phyloP scores from a whole-genome alignment of 2,329 filamentous ascomycete species.

The Lecanicillium sp. region DNA sequence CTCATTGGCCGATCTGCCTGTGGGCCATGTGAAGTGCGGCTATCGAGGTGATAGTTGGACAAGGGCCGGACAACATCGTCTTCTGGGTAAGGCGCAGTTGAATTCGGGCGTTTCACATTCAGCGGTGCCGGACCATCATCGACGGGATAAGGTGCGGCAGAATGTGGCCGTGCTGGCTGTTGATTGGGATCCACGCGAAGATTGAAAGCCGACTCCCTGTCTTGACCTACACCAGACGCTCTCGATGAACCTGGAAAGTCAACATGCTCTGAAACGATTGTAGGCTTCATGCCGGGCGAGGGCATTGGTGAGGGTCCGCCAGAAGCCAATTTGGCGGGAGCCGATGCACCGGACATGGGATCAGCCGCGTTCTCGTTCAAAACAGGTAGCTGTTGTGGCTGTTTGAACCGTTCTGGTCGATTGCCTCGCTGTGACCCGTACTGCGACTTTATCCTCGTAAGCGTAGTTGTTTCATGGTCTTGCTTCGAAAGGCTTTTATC shows the following conservation, averaged over 20 bases:
- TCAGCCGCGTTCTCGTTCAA: slow-evolving; percentile 32
- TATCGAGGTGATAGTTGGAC: slow-evolving; percentile 29
- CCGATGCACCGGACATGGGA: slow-evolving; percentile 14
- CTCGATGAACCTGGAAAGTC: slow-evolving; percentile 40
- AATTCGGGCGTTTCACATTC: slow-evolving; percentile 33
- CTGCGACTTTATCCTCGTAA: slow-evolving; percentile 77
- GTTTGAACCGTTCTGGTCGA: slow-evolving; percentile 51
- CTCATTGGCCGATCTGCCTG: slow-evolving; percentile 40
- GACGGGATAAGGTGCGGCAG: slow-evolving; percentile 61
- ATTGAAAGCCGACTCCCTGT: slow-evolving; percentile 41
- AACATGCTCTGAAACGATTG: slow-evolving; percentile 27
- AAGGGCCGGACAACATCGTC: slow-evolving; percentile 33
- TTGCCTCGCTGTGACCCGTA: slow-evolving; percentile 60
- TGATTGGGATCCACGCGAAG: slow-evolving; percentile 34
- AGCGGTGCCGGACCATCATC: slow-evolving; percentile 53
- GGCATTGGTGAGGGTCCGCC: slow-evolving; percentile 30
- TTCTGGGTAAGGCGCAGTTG: slow-evolving; percentile 44
- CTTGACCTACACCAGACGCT: slow-evolving; percentile 25
- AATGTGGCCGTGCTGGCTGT: slow-evolving; percentile 34
- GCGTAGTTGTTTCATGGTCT: slow-evolving; percentile 87
- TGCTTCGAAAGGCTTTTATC: slow-evolving; percentile 79
- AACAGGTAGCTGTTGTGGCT: slow-evolving; percentile 36
- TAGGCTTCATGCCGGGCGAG: slow-evolving; percentile 32
- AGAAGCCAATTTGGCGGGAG: slow-evolving; percentile 14
- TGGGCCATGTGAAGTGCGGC: slow-evolving; percentile 40